These are phyloP conservation scores for Ceratobasidium sp. DNA, from an alignment of 1,284 basidiomycete species.

Conservation along the genomic window DNA sequence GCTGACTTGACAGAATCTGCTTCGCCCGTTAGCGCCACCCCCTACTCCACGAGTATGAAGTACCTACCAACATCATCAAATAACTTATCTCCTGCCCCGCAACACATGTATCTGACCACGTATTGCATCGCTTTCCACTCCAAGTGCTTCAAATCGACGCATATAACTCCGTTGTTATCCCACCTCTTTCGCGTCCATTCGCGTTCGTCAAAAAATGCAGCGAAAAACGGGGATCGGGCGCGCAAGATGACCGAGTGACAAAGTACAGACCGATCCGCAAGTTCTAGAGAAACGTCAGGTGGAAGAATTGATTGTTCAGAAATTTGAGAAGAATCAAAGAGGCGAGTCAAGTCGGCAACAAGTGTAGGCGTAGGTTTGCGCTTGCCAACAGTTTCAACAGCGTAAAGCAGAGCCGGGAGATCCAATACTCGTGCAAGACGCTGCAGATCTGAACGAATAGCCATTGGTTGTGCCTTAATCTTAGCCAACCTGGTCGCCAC, in stretches of 20 bases:
- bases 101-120: slow-evolving; percentile 85
- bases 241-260: slow-evolving; percentile 85
- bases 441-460: slow-evolving; percentile 75
- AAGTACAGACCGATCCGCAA: slow-evolving; percentile 78
- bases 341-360: slow-evolving; percentile 56
- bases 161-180: slow-evolving; percentile 68
- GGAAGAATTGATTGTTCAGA: slow-evolving; percentile 38
- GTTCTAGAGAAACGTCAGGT: slow-evolving; percentile 81
- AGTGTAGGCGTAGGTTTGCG: slow-evolving; percentile 55
- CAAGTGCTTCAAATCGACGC: slow-evolving; percentile 81
- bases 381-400: slow-evolving; percentile 57
- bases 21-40: slow-evolving; percentile 14
- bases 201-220: slow-evolving; percentile 85
- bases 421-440: slow-evolving; percentile 68
- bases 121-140: slow-evolving; percentile 82
- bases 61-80: slow-evolving; percentile 80
- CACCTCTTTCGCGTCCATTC: slow-evolving; percentile 84
- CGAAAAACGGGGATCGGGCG: slow-evolving; percentile 88
- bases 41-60: background rate
- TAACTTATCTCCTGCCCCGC: slow-evolving; percentile 79
- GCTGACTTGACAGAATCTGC: slow-evolving; percentile 74
- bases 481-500: slow-evolving; percentile 64
- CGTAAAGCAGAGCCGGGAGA: slow-evolving; percentile 68
- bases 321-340: slow-evolving; percentile 59
- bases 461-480: slow-evolving; percentile 60